Evolutionary conservation across 2,329 filamentous ascomycete genomes (phyloP).

Genomic region (Exophiala lecanii-corni): DNA sequence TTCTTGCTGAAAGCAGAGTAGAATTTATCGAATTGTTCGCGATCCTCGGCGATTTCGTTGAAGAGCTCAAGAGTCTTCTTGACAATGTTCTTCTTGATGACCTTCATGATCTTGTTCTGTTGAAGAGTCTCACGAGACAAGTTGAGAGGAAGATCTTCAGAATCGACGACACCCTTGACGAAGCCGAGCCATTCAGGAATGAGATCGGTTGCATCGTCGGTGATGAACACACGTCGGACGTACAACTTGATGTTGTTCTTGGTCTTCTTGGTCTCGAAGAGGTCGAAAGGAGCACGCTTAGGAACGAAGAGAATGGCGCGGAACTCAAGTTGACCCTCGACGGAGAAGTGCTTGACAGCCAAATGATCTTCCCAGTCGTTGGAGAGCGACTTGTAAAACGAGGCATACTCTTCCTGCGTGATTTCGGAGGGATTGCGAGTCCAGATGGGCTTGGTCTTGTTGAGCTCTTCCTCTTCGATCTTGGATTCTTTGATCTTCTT

Average conservation of each 20-base stretch:
- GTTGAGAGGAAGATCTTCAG: conserved; percentile 98
- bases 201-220: conserved; percentile 96
- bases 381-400: conserved; percentile 99
- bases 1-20: conserved; percentile 99
- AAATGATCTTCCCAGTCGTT: conserved; percentile 99
- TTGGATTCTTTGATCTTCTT: conserved; percentile 99
- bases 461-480: conserved; percentile 98
- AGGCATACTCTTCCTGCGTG: conserved; percentile 89
- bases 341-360: conserved; percentile 99
- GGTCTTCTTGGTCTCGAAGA: conserved; percentile 99
- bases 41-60: conserved; percentile 97
- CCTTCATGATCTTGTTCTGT: conserved; percentile 99
- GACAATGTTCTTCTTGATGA: conserved; percentile 99
- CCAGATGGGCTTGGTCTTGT: conserved; percentile 99
- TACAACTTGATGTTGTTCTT: conserved; percentile 99
- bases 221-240: conserved; percentile 99
- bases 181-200: conserved; percentile 99
- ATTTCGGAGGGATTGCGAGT: conserved; percentile 97
- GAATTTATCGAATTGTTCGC: conserved; percentile 99
- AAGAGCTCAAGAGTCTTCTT: conserved; percentile 99
- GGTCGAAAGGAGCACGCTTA: conserved; percentile 98
- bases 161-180: conserved; percentile 99
- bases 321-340: conserved; percentile 99
- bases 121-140: conserved; percentile 99
- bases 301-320: conserved; percentile 98